phyloP scores from a whole-genome alignment of 257 asterid species.

The Nicotiana knightiana region DNA sequence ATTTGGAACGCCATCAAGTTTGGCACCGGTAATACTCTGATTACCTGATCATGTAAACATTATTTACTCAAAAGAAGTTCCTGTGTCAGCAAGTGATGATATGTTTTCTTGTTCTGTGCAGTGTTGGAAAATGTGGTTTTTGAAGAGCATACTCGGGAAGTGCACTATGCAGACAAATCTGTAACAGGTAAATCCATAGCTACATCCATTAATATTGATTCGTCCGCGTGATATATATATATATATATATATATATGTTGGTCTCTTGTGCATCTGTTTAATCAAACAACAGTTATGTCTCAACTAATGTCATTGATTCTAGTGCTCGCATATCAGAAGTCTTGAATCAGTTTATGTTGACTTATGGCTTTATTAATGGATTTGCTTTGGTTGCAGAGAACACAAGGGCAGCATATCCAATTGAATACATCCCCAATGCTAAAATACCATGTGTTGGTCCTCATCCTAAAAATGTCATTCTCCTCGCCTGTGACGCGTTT shows the following conservation, averaged over 20 bases:
- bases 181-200: conserved; percentile 52
- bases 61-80: background rate
- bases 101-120: conserved; percentile 12
- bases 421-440: conserved; percentile 84
- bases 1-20: conserved; percentile 95
- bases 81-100: background rate
- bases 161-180: conserved; percentile 75
- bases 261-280: too few relatives aligned
- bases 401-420: conserved; percentile 93
- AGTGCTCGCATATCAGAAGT: too few relatives aligned
- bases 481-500: conserved; percentile 88
- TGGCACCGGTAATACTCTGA: conserved; percentile 54
- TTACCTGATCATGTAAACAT: background rate
- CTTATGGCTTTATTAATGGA: background rate
- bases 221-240: background rate
- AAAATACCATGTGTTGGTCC: conserved; percentile 95
- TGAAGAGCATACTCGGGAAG: conserved; percentile 84
- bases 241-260: too few relatives aligned
- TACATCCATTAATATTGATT: background rate
- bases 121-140: conserved; percentile 92
- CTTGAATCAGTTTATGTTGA: too few relatives aligned
- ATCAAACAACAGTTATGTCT: background rate
- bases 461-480: conserved; percentile 84
- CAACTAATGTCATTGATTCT: background rate
- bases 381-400: conserved; percentile 43